Evolutionary conservation across 1,284 basidiomycete species (phyloP), one percentile per base, ranked within the genome.

Genomic region (Peniophora sp.): DNA sequence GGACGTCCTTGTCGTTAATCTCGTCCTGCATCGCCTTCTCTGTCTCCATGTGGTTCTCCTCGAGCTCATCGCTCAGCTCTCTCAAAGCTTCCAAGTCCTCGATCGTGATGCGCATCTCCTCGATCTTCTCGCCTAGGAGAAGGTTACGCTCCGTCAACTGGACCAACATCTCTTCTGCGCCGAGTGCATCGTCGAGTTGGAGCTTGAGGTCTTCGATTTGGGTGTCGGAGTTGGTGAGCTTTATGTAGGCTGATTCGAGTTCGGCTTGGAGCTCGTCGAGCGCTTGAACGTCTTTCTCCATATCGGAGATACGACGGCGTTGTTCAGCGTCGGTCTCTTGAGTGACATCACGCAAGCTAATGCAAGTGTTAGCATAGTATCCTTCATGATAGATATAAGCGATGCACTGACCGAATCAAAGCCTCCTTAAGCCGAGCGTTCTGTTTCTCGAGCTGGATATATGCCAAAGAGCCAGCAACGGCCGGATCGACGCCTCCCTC

Each of bases 51-150:
- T 99, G 96, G 61, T 91, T 93, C 69, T 99, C 96, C 66, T 99
- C 97, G 2, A 99, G 78, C 68, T 99, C 97, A 58, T 99, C 96
- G 56, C 87, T 93, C 50, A 99, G 84, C 60, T 98, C 95, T 65
- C 95, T 92, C 48, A 99, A 79, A 12, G 95, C 85, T 63, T 99
- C 96, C 14, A 97, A 81, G 62, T 99, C 96, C 63, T 98, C 96
- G 49, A 98, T 93, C 0, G 89, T 91, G 50, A 91, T 86, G 3
- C 89, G 81, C 87, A 98, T 94, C 68, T 97, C 92, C 62, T 98
- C 96, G 57, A 98, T 92, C 81, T 90, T 96, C 91, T 97, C 94
- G 57, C 89, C 85, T 48, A 97, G 79, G 68, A 87, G 81, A 20
- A 97, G 75, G 64, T 98, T 99, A 22, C 93, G 83, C 63, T 98